Evolutionary conservation across 2,329 filamentous ascomycete species (phyloP).

Genomic region (Fusarium pseudonygamai): DNA sequence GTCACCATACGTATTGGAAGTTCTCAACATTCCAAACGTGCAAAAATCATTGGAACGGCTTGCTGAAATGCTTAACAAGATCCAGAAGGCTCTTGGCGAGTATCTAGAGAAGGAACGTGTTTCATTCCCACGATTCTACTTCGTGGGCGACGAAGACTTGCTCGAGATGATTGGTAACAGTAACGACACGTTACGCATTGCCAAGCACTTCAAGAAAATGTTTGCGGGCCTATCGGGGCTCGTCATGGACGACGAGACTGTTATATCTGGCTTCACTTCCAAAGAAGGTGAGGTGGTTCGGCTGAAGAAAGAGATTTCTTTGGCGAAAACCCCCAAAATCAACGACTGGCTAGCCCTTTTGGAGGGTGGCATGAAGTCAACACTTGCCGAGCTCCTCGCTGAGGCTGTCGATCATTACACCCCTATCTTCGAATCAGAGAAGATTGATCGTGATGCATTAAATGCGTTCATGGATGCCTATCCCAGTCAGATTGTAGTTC

Average conservation of each 20-base stretch:
- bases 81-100: conserved; percentile 97
- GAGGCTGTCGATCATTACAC: conserved; percentile 88
- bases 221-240: conserved; percentile 95
- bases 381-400: conserved; percentile 87
- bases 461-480: conserved; percentile 84
- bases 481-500: conserved; percentile 93
- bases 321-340: conserved; percentile 94
- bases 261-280: conserved; percentile 92
- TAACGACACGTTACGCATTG: conserved; percentile 94
- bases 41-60: conserved; percentile 96
- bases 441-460: conserved; percentile 76
- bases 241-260: conserved; percentile 87
- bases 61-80: conserved; percentile 97
- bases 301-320: conserved; percentile 89
- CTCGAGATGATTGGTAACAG: conserved; percentile 99
- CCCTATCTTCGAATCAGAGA: conserved; percentile 76
- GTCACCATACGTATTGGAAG: conserved; percentile 93
- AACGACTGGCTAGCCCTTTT: conserved; percentile 98
- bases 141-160: conserved; percentile 97
- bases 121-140: conserved; percentile 98
- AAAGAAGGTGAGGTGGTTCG: conserved; percentile 92
- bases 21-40: conserved; percentile 93
- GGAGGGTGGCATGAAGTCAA: conserved; percentile 92
- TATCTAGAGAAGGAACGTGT: conserved; percentile 98
- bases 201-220: conserved; percentile 99